These are phyloP conservation scores for Boletus smithii DNA, from an alignment of 1,284 basidiomycete species.

Conservation along the genomic window DNA sequence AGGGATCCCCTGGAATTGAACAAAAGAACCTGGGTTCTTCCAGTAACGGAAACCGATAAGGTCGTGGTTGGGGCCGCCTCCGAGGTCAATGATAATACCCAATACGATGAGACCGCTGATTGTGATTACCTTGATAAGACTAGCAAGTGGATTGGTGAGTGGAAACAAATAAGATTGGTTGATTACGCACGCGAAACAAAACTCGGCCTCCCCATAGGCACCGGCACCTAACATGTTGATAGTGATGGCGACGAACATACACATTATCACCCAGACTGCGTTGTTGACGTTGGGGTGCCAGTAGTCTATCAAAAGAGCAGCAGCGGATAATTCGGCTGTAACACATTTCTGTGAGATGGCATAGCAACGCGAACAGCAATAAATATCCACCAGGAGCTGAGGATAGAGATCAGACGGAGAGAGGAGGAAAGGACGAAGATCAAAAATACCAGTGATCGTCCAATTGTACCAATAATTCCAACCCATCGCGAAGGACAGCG, in stretches of 20 bases:
- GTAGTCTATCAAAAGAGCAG: conserved; percentile 61
- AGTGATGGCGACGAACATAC: conserved; percentile 56
- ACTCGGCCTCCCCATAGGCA: conserved; percentile 56
- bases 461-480: conserved; percentile 74
- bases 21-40: conserved; percentile 57
- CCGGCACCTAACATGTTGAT: conserved; percentile 65
- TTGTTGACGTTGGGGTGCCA: conserved; percentile 54
- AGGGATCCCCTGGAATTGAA: conserved; percentile 39
- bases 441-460: conserved; percentile 45
- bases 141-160: conserved; percentile 18
- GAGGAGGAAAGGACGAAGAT: background rate
- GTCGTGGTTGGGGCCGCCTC: conserved; percentile 55
- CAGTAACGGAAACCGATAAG: conserved; percentile 50
- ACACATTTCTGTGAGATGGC: conserved; percentile 1
- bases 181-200: conserved; percentile 44
- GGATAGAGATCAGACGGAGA: conserved; percentile 3
- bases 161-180: background rate
- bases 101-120: conserved; percentile 47
- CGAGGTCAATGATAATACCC: conserved; percentile 50
- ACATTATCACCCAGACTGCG: conserved; percentile 63
- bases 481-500: conserved; percentile 66
- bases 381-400: conserved; percentile 28
- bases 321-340: conserved; percentile 60
- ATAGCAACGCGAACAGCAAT: background rate
- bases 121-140: conserved; percentile 64